Conservation (phyloP, 2,329 filamentous ascomycete genomes). For the Apiospora sp. region DNA sequence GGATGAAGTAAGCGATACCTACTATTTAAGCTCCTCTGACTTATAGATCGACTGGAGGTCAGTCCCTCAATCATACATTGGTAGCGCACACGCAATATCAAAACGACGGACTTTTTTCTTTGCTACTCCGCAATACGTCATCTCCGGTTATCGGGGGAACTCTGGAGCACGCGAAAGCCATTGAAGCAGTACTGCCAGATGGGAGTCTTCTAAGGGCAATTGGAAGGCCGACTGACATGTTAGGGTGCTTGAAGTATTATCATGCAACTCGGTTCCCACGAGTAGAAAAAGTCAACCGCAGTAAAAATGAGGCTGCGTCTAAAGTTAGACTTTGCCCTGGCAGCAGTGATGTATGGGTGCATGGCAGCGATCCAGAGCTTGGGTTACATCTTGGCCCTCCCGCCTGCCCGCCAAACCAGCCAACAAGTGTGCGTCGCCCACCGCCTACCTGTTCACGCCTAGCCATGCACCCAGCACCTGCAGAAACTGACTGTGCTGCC, state of each 20-base stretch:
- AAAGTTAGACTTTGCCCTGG: slow-evolving; percentile 13
- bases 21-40: background rate
- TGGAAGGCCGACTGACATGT: background rate
- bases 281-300: background rate
- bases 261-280: background rate
- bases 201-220: background rate
- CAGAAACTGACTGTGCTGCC: background rate
- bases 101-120: background rate
- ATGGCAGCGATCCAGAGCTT: slow-evolving; percentile 8
- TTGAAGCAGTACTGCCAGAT: background rate
- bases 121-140: slow-evolving; percentile 15
- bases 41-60: background rate
- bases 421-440: background rate
- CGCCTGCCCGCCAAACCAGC: background rate
- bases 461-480: slow-evolving; percentile 9
- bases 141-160: slow-evolving; percentile 13
- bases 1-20: background rate
- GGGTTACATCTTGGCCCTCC: slow-evolving; percentile 8
- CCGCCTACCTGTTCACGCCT: background rate
- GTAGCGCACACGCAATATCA: slow-evolving; percentile 12
- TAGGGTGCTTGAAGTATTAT: background rate
- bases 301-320: background rate
- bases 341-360: slow-evolving; percentile 6
- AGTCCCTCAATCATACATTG: background rate
- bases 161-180: background rate